Percentiles rank a stretch among this genome's conserved stretches.
phyloP scores from a whole-genome alignment of 1,139 yeast species.

The Tardiomyces blankii region DNA sequence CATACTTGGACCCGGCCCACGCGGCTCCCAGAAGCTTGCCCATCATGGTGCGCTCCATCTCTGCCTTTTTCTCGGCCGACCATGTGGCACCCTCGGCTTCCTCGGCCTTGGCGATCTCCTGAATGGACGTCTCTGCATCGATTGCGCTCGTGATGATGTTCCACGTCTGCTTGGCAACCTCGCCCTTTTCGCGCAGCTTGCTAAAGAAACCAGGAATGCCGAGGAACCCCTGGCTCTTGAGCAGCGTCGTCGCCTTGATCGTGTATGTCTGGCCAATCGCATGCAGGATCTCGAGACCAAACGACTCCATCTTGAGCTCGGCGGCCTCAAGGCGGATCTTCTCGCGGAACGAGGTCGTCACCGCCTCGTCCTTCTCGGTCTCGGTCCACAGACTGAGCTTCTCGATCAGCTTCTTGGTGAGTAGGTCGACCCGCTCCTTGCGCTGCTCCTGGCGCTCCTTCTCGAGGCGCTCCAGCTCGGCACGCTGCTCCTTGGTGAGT shows the following conservation, averaged over 20 bases:
- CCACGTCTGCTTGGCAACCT: slow-evolving; percentile 76
- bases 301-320: slow-evolving; percentile 82
- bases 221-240: slow-evolving; percentile 63
- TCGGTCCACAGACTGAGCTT: slow-evolving; percentile 73
- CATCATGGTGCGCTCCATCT: slow-evolving; percentile 73
- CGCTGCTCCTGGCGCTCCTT: slow-evolving; percentile 65
- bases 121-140: slow-evolving; percentile 81
- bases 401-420: slow-evolving; percentile 53
- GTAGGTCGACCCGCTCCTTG: slow-evolving; percentile 56
- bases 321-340: slow-evolving; percentile 80
- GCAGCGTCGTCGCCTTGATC: slow-evolving; percentile 47
- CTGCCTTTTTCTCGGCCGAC: slow-evolving; percentile 72
- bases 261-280: slow-evolving; percentile 72
- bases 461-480: slow-evolving; percentile 65
- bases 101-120: slow-evolving; percentile 46
- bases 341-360: slow-evolving; percentile 54
- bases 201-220: slow-evolving; percentile 83
- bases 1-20: slow-evolving; percentile 90
- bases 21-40: slow-evolving; percentile 93
- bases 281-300: slow-evolving; percentile 84
- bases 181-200: slow-evolving; percentile 78
- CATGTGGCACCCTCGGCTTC: slow-evolving; percentile 46
- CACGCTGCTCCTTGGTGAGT: slow-evolving; percentile 35
- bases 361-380: slow-evolving; percentile 61
- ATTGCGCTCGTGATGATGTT: slow-evolving; percentile 75